Conservation (phyloP, 768 basidiomycete genomes). For the Agaricus blazei region DNA sequence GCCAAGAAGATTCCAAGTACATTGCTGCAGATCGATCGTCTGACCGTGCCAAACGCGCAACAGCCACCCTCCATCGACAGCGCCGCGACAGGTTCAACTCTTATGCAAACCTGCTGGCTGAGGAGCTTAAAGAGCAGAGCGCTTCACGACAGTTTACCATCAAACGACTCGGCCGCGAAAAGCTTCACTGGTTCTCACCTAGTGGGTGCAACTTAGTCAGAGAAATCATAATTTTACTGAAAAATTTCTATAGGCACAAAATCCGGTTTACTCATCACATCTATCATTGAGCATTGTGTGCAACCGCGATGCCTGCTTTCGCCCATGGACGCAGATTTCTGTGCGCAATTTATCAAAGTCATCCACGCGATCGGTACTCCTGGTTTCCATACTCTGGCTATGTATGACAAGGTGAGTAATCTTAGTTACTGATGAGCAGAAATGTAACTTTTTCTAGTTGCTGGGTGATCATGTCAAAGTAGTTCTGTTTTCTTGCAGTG, state of each 20-base stretch:
- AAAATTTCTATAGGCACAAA: constrained; percentile 31
- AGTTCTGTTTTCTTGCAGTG: constrained; percentile 89
- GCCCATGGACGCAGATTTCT: constrained; percentile 94
- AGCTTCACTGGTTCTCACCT: constrained; percentile 78
- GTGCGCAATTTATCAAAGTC: constrained; percentile 84
- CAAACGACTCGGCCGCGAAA: constrained; percentile 74
- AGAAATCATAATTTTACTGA: background rate
- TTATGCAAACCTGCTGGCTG: constrained; percentile 53
- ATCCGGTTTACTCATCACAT: constrained; percentile 46
- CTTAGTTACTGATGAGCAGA: background rate
- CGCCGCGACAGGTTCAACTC: constrained; percentile 62
- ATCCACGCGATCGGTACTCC: constrained; percentile 87
- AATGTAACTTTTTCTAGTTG: constrained; percentile 43
- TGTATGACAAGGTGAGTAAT: constrained; percentile 70
- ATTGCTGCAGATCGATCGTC: constrained; percentile 66
- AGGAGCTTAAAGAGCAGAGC: constrained; percentile 76
- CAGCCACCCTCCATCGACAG: constrained; percentile 52
- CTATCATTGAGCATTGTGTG: constrained; percentile 86
- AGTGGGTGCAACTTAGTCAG: constrained; percentile 25
- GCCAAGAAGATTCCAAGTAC: constrained; percentile 62
- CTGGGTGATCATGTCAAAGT: constrained; percentile 81
- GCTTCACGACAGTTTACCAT: constrained; percentile 67
- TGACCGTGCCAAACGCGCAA: constrained; percentile 54
- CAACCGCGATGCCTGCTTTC: constrained; percentile 91
- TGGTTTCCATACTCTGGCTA: constrained; percentile 79